Evolutionary conservation across 805 yeast species (phyloP).

Genomic region (Lipomyces kockii): DNA sequence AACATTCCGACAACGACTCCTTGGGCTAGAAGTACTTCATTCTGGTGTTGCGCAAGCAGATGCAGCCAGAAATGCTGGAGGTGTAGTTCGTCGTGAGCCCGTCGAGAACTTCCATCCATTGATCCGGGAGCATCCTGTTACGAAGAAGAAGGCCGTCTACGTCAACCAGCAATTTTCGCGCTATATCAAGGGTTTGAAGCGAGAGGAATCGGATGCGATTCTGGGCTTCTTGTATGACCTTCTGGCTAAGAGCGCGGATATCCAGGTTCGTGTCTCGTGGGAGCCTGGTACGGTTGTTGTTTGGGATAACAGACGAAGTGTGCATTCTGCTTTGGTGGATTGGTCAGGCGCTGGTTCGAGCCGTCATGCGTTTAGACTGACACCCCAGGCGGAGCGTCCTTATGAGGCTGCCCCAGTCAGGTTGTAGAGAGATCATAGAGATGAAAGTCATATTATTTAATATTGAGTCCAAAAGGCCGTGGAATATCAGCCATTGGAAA

Average conservation of each 20-base stretch:
- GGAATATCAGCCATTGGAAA: too few relatives aligned
- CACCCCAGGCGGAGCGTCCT: slow-evolving; percentile 78
- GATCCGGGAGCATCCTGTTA: slow-evolving; percentile 67
- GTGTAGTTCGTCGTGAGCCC: slow-evolving; percentile 52
- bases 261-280: slow-evolving; percentile 74
- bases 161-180: slow-evolving; percentile 56
- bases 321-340: slow-evolving; percentile 72
- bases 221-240: slow-evolving; percentile 58
- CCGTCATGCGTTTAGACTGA: slow-evolving; percentile 76
- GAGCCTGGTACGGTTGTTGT: slow-evolving; percentile 70
- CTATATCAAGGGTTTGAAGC: slow-evolving; percentile 70
- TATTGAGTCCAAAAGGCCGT: too few relatives aligned
- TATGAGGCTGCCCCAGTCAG: slow-evolving; percentile 11
- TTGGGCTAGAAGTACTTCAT: slow-evolving; percentile 65
- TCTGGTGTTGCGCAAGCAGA: slow-evolving; percentile 67
- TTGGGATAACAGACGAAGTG: slow-evolving; percentile 77
- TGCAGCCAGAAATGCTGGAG: slow-evolving; percentile 58
- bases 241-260: slow-evolving; percentile 60
- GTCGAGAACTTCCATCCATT: slow-evolving; percentile 64
- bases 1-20: slow-evolving; percentile 52
- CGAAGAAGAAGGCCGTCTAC: slow-evolving; percentile 63
- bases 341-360: slow-evolving; percentile 52
- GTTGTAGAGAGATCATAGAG: neutral
- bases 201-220: slow-evolving; percentile 68
- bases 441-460: neutral